phyloP scores from a whole-genome alignment of 768 basidiomycete species.

The Russula sp. region DNA sequence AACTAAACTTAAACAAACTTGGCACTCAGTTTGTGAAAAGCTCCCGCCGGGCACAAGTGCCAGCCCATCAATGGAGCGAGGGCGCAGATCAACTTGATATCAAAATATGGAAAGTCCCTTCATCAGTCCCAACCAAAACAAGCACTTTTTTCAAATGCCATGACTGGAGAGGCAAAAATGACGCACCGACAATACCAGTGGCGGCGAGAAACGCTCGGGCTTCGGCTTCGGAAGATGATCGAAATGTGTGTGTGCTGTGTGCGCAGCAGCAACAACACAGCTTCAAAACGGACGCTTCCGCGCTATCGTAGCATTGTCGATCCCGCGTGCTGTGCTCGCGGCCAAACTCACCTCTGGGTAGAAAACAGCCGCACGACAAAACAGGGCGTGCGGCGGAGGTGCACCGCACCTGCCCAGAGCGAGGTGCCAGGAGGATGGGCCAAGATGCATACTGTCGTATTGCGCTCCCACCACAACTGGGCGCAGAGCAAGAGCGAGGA shows the following conservation, averaged over 20 bases:
- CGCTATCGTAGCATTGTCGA: conserved; percentile 36
- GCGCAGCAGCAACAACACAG: conserved; percentile 38
- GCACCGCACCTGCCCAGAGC: conserved; percentile 37
- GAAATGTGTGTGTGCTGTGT: conserved; percentile 45
- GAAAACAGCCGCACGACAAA: conserved; percentile 36
- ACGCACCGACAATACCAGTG: conserved; percentile 39
- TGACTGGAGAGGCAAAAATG: neutral
- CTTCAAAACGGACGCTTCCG: neutral
- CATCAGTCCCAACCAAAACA: neutral
- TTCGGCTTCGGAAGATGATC: conserved; percentile 39
- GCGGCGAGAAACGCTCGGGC: conserved; percentile 46
- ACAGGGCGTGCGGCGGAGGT: conserved; percentile 29
- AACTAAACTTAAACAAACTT: conserved; percentile 31
- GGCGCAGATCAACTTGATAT: neutral
- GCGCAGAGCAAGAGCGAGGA: conserved; percentile 38
- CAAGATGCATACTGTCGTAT: too few relatives aligned
- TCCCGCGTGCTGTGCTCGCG: conserved; percentile 43
- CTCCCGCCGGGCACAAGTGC: conserved; percentile 39
- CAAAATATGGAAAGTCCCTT: too few relatives aligned
- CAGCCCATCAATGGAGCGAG: too few relatives aligned
- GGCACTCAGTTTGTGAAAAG: conserved; percentile 25
- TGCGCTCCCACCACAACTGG: too few relatives aligned
- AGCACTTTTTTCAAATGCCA: neutral
- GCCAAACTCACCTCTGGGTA: conserved; percentile 65
- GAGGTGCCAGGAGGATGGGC: conserved; percentile 48